These are phyloP conservation scores for Stagonosporopsis chrysanthemi DNA, from an alignment of 2,329 filamentous ascomycete genomes.

Conservation along the genomic window DNA sequence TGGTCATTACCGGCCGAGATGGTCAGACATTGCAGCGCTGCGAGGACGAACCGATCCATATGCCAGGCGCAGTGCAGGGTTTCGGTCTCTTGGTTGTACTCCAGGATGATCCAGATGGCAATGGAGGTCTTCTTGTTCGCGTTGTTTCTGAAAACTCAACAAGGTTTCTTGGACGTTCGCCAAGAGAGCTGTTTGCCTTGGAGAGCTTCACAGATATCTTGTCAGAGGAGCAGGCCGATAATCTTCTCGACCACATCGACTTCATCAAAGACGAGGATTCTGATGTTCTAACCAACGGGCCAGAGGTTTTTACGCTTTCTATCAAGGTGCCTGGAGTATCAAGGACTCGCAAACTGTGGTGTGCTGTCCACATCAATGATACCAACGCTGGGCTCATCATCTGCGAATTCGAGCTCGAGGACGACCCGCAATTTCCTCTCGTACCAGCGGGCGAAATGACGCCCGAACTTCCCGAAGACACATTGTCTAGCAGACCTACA, in stretches of 20 bases:
- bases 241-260: slow-evolving; percentile 83
- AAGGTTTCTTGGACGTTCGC: slow-evolving; percentile 76
- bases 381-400: slow-evolving; percentile 72
- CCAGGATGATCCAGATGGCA: slow-evolving; percentile 70
- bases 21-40: slow-evolving; percentile 77
- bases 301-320: slow-evolving; percentile 84
- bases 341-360: slow-evolving; percentile 77
- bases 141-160: slow-evolving; percentile 84
- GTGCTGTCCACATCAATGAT: slow-evolving; percentile 79
- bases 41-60: slow-evolving; percentile 90
- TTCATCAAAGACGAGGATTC: slow-evolving; percentile 85
- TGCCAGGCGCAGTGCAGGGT: slow-evolving; percentile 80
- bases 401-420: slow-evolving; percentile 88
- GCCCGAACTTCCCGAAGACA: slow-evolving; percentile 74
- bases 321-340: slow-evolving; percentile 64
- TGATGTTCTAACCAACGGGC: slow-evolving; percentile 77
- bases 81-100: slow-evolving; percentile 82
- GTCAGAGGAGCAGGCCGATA: slow-evolving; percentile 82
- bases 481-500: slow-evolving; percentile 74
- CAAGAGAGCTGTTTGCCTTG: slow-evolving; percentile 76
- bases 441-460: slow-evolving; percentile 65
- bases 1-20: slow-evolving; percentile 80
- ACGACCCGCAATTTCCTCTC: slow-evolving; percentile 73
- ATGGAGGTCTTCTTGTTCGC: slow-evolving; percentile 69
- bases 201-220: slow-evolving; percentile 83